A percentile compares a stretch with the other conserved stretches of the same genome.
Evolutionary conservation across 2,329 filamentous ascomycete genomes (phyloP).

Genomic region (Trichoderma sp.): DNA sequence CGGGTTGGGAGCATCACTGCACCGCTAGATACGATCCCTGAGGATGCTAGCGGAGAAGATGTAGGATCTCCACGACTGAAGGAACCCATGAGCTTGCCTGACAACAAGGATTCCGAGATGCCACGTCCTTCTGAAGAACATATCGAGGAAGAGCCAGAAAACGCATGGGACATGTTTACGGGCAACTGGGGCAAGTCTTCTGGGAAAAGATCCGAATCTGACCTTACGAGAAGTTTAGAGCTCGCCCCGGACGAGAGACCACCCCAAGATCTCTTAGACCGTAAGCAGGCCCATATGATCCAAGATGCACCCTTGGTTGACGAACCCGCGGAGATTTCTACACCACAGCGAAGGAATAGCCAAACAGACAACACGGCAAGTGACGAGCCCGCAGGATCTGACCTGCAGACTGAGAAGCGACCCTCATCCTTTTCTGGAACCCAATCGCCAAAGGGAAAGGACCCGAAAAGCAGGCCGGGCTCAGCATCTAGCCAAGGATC

Average conservation of each 20-base stretch:
- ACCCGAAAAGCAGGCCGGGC: background rate
- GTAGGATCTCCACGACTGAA: background rate
- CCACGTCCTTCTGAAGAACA: background rate
- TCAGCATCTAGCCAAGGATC: conserved; percentile 2
- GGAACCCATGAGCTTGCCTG: background rate
- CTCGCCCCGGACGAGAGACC: background rate
- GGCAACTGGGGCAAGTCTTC: conserved; percentile 28
- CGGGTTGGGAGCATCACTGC: background rate
- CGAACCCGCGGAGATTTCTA: background rate
- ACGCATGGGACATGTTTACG: conserved; percentile 16
- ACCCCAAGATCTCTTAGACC: background rate
- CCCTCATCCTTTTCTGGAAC: background rate
- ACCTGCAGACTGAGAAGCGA: background rate
- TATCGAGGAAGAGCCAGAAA: conserved; percentile 15
- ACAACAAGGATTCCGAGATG: background rate
- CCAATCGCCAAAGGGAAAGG: background rate
- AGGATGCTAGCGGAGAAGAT: background rate
- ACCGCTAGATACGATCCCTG: background rate
- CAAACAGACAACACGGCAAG: background rate
- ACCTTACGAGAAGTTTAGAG: conserved; percentile 3
- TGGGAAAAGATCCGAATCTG: conserved; percentile 39
- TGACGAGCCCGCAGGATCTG: background rate
- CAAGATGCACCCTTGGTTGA: conserved; percentile 2
- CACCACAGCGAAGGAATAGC: conserved; percentile 2
- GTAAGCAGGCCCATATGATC: background rate